Base-by-base conservation (phyloP, 305 asterid genomes). In the Fraxinus greggii region DNA sequence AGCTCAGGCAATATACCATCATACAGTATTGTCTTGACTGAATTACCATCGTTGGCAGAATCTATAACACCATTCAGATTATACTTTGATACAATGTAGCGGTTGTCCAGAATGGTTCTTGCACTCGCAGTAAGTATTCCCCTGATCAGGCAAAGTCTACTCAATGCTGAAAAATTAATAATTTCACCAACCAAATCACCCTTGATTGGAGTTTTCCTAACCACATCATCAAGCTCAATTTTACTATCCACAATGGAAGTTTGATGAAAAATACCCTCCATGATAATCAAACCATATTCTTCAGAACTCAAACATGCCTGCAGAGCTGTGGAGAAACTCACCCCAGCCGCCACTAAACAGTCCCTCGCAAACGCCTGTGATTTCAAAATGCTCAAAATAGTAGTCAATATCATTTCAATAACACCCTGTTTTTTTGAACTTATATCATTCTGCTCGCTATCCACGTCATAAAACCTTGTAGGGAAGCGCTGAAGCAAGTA, bases 301-400 rank as follows among this genome's bases (percentile, higher is more conserved):
- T 88, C 88, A 0, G 88, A 77, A 81, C 91, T 82, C 87, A 94
- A 89, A 80, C 92, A 88, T 72, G 88, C 99, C 88, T 88, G 98
- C 89, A 96, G 87, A 45, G 95, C 97, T 5, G 97, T 95, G 82
- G 90, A 94, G 70, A 91, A 91, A 85, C 95, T 84, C 86, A 96
- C 98, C 70, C 99, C 98, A 75, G 98, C 99, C 10, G 98, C 98
- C 88, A 94, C 99, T 72, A 87, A 90, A 85, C 98, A 92, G 83
- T 96, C 99, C 90, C 98, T 94, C 6, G 98, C 89, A 88, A 93
- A 96, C 0, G 91, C 92, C n/a, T 85, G 85, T 0, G 97, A 94
- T 72, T 85, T 93, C 89, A 96, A 87, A 81, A 94, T 90, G 85
- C 84, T 88, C 89, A 92, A 83, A 81, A 94, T 86, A 32, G 86